Percentiles rank a stretch among this genome's conserved stretches.
Conservation (phyloP, 2,329 filamentous ascomycete genomes). For the Fusarium piperis region DNA sequence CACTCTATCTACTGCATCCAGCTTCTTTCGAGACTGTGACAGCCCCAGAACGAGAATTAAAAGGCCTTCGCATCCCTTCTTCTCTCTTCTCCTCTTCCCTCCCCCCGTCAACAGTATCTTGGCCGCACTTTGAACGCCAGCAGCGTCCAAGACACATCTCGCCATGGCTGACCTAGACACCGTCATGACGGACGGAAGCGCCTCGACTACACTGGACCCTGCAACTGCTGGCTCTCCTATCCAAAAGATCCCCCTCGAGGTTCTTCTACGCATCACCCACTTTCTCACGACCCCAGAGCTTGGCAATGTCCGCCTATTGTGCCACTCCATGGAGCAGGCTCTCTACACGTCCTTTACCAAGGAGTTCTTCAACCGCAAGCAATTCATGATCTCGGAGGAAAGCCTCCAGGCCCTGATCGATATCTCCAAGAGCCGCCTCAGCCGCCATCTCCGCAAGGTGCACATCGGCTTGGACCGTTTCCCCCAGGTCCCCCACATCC, state of each 20-base stretch:
- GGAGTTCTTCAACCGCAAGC: conserved; percentile 73
- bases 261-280: conserved; percentile 64
- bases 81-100: neutral
- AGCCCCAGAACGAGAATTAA: neutral
- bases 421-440: conserved; percentile 60
- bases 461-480: conserved; percentile 45
- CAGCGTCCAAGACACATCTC: neutral
- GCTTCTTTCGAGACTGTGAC: neutral
- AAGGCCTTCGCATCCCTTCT: neutral
- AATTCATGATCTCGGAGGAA: conserved; percentile 69
- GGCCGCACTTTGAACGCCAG: neutral
- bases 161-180: conserved; percentile 27
- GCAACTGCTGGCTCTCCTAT: conserved; percentile 33
- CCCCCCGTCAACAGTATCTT: neutral
- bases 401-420: conserved; percentile 65
- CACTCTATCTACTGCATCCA: neutral
- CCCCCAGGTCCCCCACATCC: neutral
- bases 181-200: conserved; percentile 17
- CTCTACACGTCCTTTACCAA: conserved; percentile 65
- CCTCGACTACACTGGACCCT: neutral
- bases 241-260: conserved; percentile 63
- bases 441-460: conserved; percentile 50
- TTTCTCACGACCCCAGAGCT: conserved; percentile 66
- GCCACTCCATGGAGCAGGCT: conserved; percentile 62
- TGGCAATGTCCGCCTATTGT: conserved; percentile 62